Base-by-base conservation (phyloP, 2,329 filamentous ascomycete species). In the Fusarium sp. region DNA sequence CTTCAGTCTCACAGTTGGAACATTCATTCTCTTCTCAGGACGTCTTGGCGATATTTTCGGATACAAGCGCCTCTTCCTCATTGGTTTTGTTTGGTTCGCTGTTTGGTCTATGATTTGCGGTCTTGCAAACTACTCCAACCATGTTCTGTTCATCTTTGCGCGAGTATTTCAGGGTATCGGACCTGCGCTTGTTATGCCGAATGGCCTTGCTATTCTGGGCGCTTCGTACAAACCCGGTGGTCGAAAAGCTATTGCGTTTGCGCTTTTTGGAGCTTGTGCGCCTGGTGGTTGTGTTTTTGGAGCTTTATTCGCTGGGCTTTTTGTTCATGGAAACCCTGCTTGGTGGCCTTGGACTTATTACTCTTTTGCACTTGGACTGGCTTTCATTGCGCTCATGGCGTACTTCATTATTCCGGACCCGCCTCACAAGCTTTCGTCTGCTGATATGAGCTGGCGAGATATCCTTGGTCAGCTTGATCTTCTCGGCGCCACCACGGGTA, bases 161-260 rank as follows among this genome's bases (percentile, higher is more conserved):
- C 83, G 89, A 10, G 87, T 85, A 0, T 77, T 90, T 5, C 88
- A 91, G 68, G 88, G 89, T 1, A 85, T 91, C 22, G 91, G 91
- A 0, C 88, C 89, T 1, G 89, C 90, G 1, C 82, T 93, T 38
- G 81, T 86, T 15, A 81, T 93, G 29, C 91, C 91, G 1, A 93
- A 92, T 68, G 89, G 84, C 0, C 79, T 93, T 27, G 90, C 90
- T 5, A 83, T 93, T 17, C 79, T 93, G 1, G 90, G 89, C 4
- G 82, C 83, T 0, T 84, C 86, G 0, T 92, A 91, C 70, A 80
- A 83, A 0, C 87, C 87, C 0, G 90, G 90, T 0, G 81, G 79
- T 57, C 83, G 85, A 64, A 92, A 91, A 78, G 85, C 88, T 52
- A 87, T 92, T 80, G 84, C 88, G 1, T 91, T 93, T 68, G 81